A percentile compares a stretch with the other conserved stretches of the same genome.
phyloP scores from a whole-genome alignment of 768 basidiomycete species.

The Boletus speciosus region DNA sequence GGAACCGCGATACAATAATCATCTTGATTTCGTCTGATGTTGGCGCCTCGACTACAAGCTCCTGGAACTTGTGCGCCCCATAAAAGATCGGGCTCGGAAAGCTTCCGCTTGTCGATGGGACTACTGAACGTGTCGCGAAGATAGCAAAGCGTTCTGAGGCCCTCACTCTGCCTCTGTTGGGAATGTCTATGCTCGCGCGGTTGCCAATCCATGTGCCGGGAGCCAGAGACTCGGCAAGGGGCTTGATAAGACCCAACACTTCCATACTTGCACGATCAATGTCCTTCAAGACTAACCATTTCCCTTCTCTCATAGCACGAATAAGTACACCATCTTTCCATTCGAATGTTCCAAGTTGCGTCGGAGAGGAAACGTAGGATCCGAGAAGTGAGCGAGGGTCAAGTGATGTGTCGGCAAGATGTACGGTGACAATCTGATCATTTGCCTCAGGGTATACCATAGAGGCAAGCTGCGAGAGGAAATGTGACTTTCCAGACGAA shows the following conservation, averaged over 20 bases:
- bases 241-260: conserved; percentile 82
- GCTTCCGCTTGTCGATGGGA: conserved; percentile 42
- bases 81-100: conserved; percentile 70
- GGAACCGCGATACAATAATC: conserved; percentile 70
- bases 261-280: conserved; percentile 89
- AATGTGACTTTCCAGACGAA: conserved; percentile 83
- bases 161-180: conserved; percentile 67
- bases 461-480: conserved; percentile 73
- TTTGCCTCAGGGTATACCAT: conserved; percentile 54
- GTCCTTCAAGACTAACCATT: conserved; percentile 92
- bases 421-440: conserved; percentile 78
- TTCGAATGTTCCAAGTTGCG: conserved; percentile 82
- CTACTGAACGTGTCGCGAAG: conserved; percentile 81
- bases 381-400: conserved; percentile 92
- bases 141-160: conserved; percentile 80
- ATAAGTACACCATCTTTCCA: conserved; percentile 96
- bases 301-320: conserved; percentile 83
- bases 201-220: conserved; percentile 74
- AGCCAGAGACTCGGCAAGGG: conserved; percentile 72
- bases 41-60: conserved; percentile 62
- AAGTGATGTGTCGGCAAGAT: conserved; percentile 92
- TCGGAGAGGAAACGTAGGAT: conserved; percentile 85
- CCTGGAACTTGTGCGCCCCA: conserved; percentile 80
- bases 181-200: conserved; percentile 64
- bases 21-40: conserved; percentile 60